Evolutionary conservation across 179 eudicot species (phyloP).

Genomic region (Silene vulgaris): DNA sequence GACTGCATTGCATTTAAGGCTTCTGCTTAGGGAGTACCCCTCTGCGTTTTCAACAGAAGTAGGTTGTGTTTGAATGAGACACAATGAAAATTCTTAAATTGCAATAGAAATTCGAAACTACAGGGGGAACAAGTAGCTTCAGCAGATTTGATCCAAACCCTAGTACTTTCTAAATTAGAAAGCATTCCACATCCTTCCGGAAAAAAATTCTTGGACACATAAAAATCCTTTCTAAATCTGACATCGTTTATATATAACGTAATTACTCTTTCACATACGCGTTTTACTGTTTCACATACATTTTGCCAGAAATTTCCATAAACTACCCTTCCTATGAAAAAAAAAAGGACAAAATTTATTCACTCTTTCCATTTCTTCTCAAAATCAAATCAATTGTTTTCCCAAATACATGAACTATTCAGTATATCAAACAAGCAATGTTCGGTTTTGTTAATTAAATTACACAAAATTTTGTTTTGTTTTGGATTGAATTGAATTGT

Average conservation of each 20-base stretch:
- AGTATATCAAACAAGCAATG: no score
- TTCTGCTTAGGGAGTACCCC: background rate
- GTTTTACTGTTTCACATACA: no score
- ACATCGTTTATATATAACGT: background rate
- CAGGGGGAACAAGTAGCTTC: background rate
- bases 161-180: background rate
- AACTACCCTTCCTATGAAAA: no score
- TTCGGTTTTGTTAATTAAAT: no score
- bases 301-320: no score
- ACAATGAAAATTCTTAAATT: background rate
- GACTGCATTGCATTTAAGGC: background rate
- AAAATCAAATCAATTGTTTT: no score
- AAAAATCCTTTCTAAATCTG: background rate
- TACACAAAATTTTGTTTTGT: no score
- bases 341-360: no score
- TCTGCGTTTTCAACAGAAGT: background rate
- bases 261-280: no score
- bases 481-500: no score
- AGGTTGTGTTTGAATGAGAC: background rate
- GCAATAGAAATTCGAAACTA: background rate
- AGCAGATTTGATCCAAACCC: background rate
- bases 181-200: background rate
- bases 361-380: no score
- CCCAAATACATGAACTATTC: no score
- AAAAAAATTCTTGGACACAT: background rate